These are phyloP conservation scores for Coprinopsis marcescibilis DNA, from an alignment of 768 basidiomycete genomes.

Conservation along the genomic window DNA sequence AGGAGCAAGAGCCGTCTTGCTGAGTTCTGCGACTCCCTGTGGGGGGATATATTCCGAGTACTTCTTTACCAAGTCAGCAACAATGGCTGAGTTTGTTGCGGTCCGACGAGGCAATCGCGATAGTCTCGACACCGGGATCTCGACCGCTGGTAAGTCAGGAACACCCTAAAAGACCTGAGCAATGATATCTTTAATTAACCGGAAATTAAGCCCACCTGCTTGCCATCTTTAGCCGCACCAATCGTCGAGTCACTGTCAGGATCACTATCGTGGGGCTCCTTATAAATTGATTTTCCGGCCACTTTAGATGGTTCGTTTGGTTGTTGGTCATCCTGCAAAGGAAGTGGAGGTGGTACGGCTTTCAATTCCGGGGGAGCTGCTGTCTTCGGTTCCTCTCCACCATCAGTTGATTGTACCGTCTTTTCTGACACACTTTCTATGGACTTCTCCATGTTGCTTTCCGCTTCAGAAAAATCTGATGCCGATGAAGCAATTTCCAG, in stretches of 20 bases:
- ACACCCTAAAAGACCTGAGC: constrained; percentile 7
- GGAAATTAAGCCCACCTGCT: too few relatives aligned
- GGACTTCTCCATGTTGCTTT: constrained; percentile 26
- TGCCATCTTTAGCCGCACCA: constrained; percentile 46
- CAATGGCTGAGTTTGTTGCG: constrained; percentile 52
- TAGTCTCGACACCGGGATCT: constrained; percentile 26
- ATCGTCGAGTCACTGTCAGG: constrained; percentile 75
- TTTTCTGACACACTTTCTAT: not conserved
- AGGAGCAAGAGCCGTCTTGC: constrained; percentile 57
- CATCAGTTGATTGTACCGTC: too few relatives aligned
- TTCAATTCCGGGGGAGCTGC: too few relatives aligned
- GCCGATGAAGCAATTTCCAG: constrained; percentile 62
- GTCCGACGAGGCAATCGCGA: constrained; percentile 65
- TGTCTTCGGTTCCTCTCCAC: too few relatives aligned
- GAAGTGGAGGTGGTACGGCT: too few relatives aligned
- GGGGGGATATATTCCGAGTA: constrained; percentile 76
- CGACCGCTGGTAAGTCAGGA: constrained; percentile 15
- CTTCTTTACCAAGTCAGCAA: constrained; percentile 81
- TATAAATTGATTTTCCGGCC: too few relatives aligned
- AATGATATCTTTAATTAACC: not conserved
- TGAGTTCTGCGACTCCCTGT: constrained; percentile 64
- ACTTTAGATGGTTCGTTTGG: too few relatives aligned
- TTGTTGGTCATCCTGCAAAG: too few relatives aligned
- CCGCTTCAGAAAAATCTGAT: constrained; percentile 66
- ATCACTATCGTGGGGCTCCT: not conserved